Base-by-base conservation (phyloP, 495 filamentous ascomycete species). In the Annulohypoxylon stygium region DNA sequence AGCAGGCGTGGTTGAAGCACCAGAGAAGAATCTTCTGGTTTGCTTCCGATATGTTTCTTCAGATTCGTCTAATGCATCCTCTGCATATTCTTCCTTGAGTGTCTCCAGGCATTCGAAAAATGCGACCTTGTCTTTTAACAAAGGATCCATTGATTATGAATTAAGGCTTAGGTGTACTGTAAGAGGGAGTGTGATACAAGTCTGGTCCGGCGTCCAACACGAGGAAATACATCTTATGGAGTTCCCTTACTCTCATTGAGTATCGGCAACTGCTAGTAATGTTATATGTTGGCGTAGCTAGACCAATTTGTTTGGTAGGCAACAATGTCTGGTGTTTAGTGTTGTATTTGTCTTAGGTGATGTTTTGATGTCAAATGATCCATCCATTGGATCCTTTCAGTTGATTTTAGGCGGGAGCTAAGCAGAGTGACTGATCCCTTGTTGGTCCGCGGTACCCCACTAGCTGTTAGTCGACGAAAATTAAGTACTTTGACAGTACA, bases 31-130 rank as follows among this genome's bases (percentile, higher is more conserved):
- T 14, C 57, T 61, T 45, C 57, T 77, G 50, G 48, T 65, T 34
- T 45, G 61, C 18, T 68, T 70, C 54, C 75, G 75, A 14, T 70
- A 63, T 58, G n/a, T 23, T 54, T 76, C 65, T 65, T 79, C 77
- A 5, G 64, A 30, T 23, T 41, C 18, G 30, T 57, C 62, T 18
- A 79, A 66, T 10, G 26, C 50, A 61, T 79, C 75, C 2, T 71
- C 66, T 20, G 50, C 33, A 2, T 77, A 70, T 20, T 66, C 59
- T 16, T 50, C 33, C 8, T 36, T 64, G 55, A 54, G 68, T 8
- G 54, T 65, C 18, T 61, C 33, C 25, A 79, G 54, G 45, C 59
- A 53, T 47, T 75, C 70, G 64, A 79, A 79, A 68, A 79, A 79
- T 37, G 72, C 73, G 23, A 64, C 16, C 60, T 79, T 79, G 12